Conservation (phyloP, 2,329 filamentous ascomycete genomes). For the Cladosporium sp. region DNA sequence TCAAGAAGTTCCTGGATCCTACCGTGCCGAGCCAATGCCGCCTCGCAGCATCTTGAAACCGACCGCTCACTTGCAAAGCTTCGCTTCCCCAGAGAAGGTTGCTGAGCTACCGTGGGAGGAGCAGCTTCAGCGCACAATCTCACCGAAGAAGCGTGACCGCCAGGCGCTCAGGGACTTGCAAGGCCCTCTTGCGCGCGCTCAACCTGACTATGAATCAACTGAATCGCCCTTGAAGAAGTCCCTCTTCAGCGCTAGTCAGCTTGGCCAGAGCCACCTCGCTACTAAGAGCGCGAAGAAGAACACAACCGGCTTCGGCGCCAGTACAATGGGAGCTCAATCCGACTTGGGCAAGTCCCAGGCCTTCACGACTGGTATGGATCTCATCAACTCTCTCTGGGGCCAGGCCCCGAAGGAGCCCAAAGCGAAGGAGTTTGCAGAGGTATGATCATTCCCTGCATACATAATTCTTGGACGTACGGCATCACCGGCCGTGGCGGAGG, state of each 20-base stretch:
- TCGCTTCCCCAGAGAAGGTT: conserved; percentile 51
- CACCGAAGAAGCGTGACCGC: conserved; percentile 86
- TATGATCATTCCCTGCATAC: conserved; percentile 53
- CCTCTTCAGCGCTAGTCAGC: conserved; percentile 62
- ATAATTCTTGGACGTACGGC: background rate
- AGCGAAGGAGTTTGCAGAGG: conserved; percentile 61
- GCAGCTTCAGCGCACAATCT: conserved; percentile 88
- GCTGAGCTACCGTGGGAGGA: conserved; percentile 80
- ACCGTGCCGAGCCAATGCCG: conserved; percentile 61
- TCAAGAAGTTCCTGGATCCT: conserved; percentile 68
- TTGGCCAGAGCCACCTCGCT: conserved; percentile 28
- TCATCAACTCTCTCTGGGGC: conserved; percentile 92
- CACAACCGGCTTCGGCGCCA: conserved; percentile 14
- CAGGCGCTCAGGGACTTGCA: conserved; percentile 62
- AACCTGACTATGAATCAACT: conserved; percentile 27
- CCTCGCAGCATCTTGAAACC: conserved; percentile 47
- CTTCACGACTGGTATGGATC: conserved; percentile 83
- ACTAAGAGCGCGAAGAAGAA: conserved; percentile 29
- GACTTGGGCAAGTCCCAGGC: conserved; percentile 43
- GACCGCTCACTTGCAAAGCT: conserved; percentile 24
- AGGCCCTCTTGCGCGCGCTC: conserved; percentile 49
- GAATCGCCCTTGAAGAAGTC: conserved; percentile 70
- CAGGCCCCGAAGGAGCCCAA: conserved; percentile 50
- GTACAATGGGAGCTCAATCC: conserved; percentile 12
- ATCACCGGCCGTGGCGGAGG: conserved; percentile 20